Conservation (phyloP, 2,329 filamentous ascomycete species). For the Cordyceps pruinosa region DNA sequence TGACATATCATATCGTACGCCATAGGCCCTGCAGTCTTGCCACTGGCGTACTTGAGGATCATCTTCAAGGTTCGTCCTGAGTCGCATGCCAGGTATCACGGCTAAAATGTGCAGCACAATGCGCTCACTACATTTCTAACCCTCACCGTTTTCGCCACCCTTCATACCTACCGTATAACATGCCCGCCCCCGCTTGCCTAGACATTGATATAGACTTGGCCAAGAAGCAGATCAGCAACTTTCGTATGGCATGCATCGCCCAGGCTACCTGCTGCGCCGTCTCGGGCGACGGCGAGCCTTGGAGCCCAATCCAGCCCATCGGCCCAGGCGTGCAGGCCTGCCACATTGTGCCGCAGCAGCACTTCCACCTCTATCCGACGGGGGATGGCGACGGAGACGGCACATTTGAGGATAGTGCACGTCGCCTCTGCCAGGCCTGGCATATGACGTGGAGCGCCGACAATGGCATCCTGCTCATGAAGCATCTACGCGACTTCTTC, state of each 20-base stretch:
- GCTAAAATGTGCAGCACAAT: neutral
- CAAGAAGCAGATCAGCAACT: neutral
- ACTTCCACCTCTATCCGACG: constrained; percentile 17
- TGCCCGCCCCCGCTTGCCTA: neutral
- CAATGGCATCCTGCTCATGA: neutral
- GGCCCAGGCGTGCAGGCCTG: constrained; percentile 18
- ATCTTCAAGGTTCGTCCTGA: neutral
- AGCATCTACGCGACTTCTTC: neutral
- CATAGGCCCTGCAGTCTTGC: neutral
- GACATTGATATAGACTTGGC: neutral
- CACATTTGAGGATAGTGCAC: neutral
- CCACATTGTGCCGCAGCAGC: constrained; percentile 18
- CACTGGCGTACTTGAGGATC: neutral
- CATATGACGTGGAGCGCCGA: neutral
- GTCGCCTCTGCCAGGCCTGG: neutral
- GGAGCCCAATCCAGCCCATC: constrained; percentile 9
- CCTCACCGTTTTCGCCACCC: neutral
- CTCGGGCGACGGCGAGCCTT: constrained; percentile 16
- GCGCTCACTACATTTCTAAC: neutral
- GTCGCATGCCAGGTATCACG: neutral
- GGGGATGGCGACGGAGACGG: neutral
- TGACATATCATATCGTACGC: neutral
- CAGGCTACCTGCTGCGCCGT: constrained; percentile 14
- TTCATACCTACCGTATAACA: neutral
- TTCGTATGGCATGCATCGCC: neutral